A percentile compares a stretch with the other conserved stretches of the same genome.
phyloP scores from a whole-genome alignment of 2,329 filamentous ascomycete genomes.

The Claviceps digitariae region DNA sequence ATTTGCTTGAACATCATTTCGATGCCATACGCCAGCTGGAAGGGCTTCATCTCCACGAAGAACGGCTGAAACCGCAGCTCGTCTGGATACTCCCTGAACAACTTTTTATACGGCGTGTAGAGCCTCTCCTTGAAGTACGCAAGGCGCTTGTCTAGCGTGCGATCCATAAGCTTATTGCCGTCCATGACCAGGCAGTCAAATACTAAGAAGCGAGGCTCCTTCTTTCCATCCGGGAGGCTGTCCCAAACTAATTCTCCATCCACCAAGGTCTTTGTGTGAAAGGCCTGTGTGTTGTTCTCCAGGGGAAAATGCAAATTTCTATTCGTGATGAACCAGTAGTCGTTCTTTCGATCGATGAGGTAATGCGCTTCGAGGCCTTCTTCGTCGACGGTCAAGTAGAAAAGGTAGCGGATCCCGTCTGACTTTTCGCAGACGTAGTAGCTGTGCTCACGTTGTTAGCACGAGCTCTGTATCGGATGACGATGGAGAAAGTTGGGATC shows the following conservation, averaged over 20 bases:
- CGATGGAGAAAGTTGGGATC: constrained; percentile 3
- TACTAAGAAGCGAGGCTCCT: constrained; percentile 70
- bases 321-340: constrained; percentile 74
- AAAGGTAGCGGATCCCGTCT: constrained; percentile 87
- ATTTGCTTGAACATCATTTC: constrained; percentile 86
- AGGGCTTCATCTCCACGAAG: constrained; percentile 72
- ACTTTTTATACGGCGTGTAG: constrained; percentile 53
- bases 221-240: constrained; percentile 49
- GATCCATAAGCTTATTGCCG: constrained; percentile 58
- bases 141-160: constrained; percentile 75
- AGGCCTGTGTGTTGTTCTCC: constrained; percentile 47
- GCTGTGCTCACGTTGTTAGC: constrained; percentile 25
- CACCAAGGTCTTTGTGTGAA: constrained; percentile 69
- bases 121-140: constrained; percentile 73
- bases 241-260: constrained; percentile 93
- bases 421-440: constrained; percentile 99
- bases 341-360: constrained; percentile 94
- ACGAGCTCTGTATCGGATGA: background rate
- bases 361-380: constrained; percentile 59
- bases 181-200: constrained; percentile 88
- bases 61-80: constrained; percentile 64
- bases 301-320: constrained; percentile 67
- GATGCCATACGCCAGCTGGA: constrained; percentile 78
- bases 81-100: constrained; percentile 52
- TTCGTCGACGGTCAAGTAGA: constrained; percentile 67